Conservation (phyloP, 202 grass and related monocot species). For the Schoenoplectus triqueter region DNA sequence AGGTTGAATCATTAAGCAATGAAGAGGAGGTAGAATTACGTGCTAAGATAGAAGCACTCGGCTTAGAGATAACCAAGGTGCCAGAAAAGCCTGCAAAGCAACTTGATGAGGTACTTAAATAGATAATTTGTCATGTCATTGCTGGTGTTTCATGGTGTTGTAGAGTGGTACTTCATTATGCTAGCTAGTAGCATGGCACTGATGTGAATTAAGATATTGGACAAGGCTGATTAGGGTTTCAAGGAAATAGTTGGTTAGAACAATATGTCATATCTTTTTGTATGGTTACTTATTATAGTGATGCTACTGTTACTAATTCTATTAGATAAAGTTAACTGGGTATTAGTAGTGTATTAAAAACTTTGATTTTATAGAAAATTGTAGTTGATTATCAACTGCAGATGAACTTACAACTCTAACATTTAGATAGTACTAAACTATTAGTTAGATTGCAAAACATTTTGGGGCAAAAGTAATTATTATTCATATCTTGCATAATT, state of each 20-base stretch:
- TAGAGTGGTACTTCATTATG: neutral
- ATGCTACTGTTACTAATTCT: neutral
- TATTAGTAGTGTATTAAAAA: slow-evolving; percentile 9
- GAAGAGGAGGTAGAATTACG: slow-evolving; percentile 81
- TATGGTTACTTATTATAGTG: neutral
- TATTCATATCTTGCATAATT: neutral
- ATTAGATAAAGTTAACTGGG: slow-evolving; percentile 14
- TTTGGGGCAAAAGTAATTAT: neutral
- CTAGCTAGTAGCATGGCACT: neutral
- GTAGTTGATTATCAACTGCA: slow-evolving; percentile 24
- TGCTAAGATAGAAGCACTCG: slow-evolving; percentile 87
- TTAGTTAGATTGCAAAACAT: neutral
- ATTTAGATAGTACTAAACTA: neutral
- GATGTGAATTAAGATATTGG: neutral
- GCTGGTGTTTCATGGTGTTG: neutral
- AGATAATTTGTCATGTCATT: slow-evolving; percentile 25
- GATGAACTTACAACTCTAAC: neutral
- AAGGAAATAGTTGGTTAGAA: slow-evolving; percentile 7
- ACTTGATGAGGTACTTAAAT: slow-evolving; percentile 59
- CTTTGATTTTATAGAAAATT: neutral
- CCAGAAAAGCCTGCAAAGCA: slow-evolving; percentile 59
- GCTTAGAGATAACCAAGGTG: slow-evolving; percentile 76
- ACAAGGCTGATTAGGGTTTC: neutral
- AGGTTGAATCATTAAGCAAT: slow-evolving; percentile 96
- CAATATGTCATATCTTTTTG: neutral